Conservation (phyloP, 768 basidiomycete genomes). For the Pholiota conissans region DNA sequence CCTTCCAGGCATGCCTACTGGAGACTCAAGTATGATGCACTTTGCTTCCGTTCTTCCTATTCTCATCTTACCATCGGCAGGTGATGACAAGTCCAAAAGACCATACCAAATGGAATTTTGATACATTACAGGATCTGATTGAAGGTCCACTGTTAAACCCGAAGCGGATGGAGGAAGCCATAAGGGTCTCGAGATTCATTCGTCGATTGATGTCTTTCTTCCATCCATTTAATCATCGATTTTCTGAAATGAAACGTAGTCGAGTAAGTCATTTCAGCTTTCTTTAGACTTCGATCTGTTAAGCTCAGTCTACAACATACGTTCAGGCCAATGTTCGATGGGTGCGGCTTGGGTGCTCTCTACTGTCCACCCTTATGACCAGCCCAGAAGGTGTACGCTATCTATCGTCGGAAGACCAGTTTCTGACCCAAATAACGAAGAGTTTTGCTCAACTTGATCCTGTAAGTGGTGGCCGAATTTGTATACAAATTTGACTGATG, state of each 20-base stretch:
- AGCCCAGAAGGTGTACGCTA: constrained; percentile 85
- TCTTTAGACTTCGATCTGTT: too few relatives aligned
- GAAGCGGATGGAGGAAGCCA: constrained; percentile 91
- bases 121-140: constrained; percentile 82
- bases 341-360: constrained; percentile 81
- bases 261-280: constrained; percentile 41
- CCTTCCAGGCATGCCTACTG: constrained; percentile 81
- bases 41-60: not conserved
- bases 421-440: constrained; percentile 79
- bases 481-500: not conserved
- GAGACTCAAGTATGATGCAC: constrained; percentile 74
- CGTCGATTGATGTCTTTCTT: constrained; percentile 92
- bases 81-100: constrained; percentile 83
- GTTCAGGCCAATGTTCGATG: constrained; percentile 80
- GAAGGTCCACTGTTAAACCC: constrained; percentile 93
- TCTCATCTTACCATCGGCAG: constrained; percentile 32
- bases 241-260: constrained; percentile 76
- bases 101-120: constrained; percentile 90
- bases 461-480: constrained; percentile 40
- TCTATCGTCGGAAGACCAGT: constrained; percentile 78
- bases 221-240: constrained; percentile 86
- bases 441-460: constrained; percentile 93
- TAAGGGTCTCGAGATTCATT: constrained; percentile 86
- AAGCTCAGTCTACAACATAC: not conserved
- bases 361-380: constrained; percentile 81